Evolutionary conservation across 345 rosid genomes (phyloP).

Genomic region (Sisymbrium altissimum): DNA sequence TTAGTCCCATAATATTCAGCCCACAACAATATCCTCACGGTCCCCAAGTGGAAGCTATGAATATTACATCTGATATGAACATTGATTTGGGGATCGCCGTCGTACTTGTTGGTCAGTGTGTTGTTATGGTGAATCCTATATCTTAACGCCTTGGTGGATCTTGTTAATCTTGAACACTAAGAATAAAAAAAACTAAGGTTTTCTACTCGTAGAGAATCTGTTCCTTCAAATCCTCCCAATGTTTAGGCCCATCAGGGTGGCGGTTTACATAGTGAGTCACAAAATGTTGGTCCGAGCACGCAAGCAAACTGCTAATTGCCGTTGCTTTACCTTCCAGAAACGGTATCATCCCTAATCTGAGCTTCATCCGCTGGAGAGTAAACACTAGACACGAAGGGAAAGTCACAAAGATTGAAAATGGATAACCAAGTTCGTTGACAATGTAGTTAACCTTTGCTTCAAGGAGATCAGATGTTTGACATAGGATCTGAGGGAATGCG

Average conservation of each 20-base stretch:
- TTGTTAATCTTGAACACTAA: background rate
- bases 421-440: conserved; percentile 50
- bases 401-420: conserved; percentile 38
- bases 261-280: conserved; percentile 39
- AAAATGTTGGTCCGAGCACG: conserved; percentile 39
- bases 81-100: background rate
- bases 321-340: conserved; percentile 53
- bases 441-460: conserved; percentile 52
- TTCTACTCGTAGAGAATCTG: conserved; percentile 4
- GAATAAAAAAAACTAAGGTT: background rate
- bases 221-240: conserved; percentile 60
- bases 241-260: conserved; percentile 54
- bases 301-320: conserved; percentile 45
- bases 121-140: background rate
- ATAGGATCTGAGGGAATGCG: conserved; percentile 54
- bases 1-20: background rate
- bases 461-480: conserved; percentile 43
- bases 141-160: background rate
- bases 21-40: background rate
- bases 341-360: conserved; percentile 53
- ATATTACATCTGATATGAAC: background rate
- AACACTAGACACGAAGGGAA: conserved; percentile 56
- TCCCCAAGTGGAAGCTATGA: background rate
- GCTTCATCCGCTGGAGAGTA: conserved; percentile 44
- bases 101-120: background rate